These are phyloP conservation scores for Stellera chamaejasme DNA, from an alignment of 345 rosid genomes.

Conservation along the genomic window DNA sequence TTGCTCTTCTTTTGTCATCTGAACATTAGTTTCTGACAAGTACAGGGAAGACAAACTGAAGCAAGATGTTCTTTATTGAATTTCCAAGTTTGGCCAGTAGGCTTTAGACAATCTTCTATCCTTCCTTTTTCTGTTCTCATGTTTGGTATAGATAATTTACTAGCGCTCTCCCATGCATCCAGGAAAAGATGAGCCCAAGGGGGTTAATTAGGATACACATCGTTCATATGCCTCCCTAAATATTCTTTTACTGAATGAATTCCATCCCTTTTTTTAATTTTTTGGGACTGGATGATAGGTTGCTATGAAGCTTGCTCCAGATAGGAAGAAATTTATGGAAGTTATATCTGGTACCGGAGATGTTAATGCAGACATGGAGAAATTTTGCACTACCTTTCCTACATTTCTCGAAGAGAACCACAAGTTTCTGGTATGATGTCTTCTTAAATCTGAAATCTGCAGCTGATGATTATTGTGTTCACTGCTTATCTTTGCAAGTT, in stretches of 20 bases:
- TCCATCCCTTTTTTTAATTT: slow-evolving; percentile 8
- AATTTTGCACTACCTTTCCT: slow-evolving; percentile 65
- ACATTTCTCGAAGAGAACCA: slow-evolving; percentile 85
- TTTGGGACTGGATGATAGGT: slow-evolving; percentile 36
- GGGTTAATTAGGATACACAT: too few species aligned
- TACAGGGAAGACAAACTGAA: too few species aligned
- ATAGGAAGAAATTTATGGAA: slow-evolving; percentile 93
- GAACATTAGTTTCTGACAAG: too few species aligned
- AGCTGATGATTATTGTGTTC: neutral
- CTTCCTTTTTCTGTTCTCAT: too few species aligned
- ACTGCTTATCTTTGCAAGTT: slow-evolving; percentile 1
- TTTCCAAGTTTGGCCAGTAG: too few species aligned
- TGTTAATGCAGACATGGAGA: slow-evolving; percentile 68
- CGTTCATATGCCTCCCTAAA: too few species aligned
- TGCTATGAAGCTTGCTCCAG: slow-evolving; percentile 94
- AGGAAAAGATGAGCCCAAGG: too few species aligned
- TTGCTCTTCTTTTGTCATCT: neutral
- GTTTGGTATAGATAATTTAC: too few species aligned
- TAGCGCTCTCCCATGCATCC: too few species aligned
- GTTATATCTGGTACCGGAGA: slow-evolving; percentile 80
- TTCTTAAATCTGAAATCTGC: neutral
- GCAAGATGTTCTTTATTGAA: neutral
- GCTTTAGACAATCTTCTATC: too few species aligned
- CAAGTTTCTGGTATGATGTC: slow-evolving; percentile 73
- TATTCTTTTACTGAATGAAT: neutral